These are phyloP conservation scores for Xylariaceae sp. DNA, from an alignment of 2,329 filamentous ascomycete genomes.

Conservation along the genomic window DNA sequence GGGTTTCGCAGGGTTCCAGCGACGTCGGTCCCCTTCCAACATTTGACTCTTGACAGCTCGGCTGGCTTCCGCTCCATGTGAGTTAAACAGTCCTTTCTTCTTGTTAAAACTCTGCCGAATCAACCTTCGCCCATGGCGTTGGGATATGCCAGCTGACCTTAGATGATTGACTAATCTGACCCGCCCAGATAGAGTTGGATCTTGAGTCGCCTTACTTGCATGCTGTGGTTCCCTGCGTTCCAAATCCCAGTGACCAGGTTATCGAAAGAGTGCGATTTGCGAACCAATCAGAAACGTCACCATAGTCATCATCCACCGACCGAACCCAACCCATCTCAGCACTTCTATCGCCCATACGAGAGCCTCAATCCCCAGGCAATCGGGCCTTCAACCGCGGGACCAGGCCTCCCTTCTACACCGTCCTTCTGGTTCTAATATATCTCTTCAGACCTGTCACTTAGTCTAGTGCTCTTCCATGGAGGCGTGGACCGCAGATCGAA, in stretches of 20 bases:
- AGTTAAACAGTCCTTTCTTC: conserved; percentile 2
- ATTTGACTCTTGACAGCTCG: background rate
- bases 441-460: background rate
- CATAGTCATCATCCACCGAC: background rate
- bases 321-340: conserved; percentile 2
- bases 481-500: conserved; percentile 10
- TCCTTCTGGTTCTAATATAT: conserved; percentile 1
- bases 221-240: conserved; percentile 4
- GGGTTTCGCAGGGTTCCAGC: background rate
- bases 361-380: background rate
- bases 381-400: conserved; percentile 9
- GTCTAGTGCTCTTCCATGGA: conserved; percentile 13
- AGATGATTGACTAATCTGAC: conserved; percentile 2
- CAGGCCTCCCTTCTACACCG: background rate
- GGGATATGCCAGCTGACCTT: background rate
- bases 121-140: background rate
- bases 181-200: conserved; percentile 6
- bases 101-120: background rate
- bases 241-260: conserved; percentile 9
- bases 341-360: background rate
- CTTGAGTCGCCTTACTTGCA: conserved; percentile 1
- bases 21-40: background rate
- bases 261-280: conserved; percentile 4
- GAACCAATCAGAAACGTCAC: conserved; percentile 12
- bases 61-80: conserved; percentile 11